Evolutionary conservation across 805 yeast species (phyloP).

Genomic region (Kodamaea laetipori): DNA sequence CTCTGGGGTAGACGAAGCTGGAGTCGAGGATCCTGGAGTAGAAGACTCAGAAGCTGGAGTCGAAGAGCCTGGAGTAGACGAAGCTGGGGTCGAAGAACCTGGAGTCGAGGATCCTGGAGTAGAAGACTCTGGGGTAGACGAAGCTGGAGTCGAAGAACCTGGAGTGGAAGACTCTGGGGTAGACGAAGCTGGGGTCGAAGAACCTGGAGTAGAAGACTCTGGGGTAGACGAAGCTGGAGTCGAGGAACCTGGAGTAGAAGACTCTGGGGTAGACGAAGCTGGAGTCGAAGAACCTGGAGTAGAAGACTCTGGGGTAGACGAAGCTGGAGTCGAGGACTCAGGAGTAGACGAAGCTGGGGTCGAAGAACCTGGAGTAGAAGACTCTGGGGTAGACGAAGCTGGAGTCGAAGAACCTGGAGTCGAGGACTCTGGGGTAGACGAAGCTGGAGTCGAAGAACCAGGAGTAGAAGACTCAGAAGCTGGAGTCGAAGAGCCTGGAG

Average conservation of each 20-base stretch:
- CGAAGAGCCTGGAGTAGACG: neutral
- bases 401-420: too few species aligned
- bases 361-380: too few species aligned
- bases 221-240: neutral
- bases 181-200: neutral
- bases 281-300: too few species aligned
- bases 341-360: too few species aligned
- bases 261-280: neutral
- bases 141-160: neutral
- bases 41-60: constrained; percentile 1
- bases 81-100: constrained; percentile 1
- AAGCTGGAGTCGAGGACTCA: too few species aligned
- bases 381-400: too few species aligned
- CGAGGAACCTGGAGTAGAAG: neutral
- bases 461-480: neutral
- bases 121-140: neutral
- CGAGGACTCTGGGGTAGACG: too few species aligned
- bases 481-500: too few species aligned
- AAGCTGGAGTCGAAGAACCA: neutral
- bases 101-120: neutral
- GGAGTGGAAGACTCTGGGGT: neutral
- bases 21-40: constrained; percentile 1
- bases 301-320: too few species aligned
- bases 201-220: neutral
- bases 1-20: neutral